phyloP scores from a whole-genome alignment of 805 yeast species.

The Debaryomyces hansenii region DNA sequence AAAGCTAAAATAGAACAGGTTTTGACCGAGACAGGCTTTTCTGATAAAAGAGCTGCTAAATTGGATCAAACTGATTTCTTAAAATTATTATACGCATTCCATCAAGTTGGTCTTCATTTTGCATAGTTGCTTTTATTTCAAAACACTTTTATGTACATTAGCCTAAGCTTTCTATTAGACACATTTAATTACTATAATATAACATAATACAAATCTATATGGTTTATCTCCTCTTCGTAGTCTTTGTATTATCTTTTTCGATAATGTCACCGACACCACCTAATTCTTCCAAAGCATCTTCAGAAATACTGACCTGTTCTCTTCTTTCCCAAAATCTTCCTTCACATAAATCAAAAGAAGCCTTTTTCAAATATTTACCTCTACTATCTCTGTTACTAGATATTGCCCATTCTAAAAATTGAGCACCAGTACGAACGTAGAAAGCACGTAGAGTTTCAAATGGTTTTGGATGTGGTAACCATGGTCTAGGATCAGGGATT shows the following conservation, averaged over 20 bases:
- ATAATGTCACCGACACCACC: slow-evolving; percentile 90
- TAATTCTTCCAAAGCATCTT: slow-evolving; percentile 83
- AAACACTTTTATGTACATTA: slow-evolving; percentile 5
- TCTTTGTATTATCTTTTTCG: slow-evolving; percentile 61
- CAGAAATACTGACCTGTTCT: slow-evolving; percentile 84
- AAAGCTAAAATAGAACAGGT: slow-evolving; percentile 73
- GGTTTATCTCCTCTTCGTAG: slow-evolving; percentile 50
- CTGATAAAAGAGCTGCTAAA: slow-evolving; percentile 88
- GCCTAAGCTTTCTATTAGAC: slow-evolving; percentile 3
- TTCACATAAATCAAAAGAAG: slow-evolving; percentile 87
- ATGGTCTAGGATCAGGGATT: slow-evolving; percentile 89
- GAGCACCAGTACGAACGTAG: slow-evolving; percentile 82
- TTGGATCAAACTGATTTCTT: slow-evolving; percentile 94
- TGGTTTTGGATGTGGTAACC: slow-evolving; percentile 96
- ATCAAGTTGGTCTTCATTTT: slow-evolving; percentile 95
- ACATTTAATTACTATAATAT: neutral
- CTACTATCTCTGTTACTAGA: slow-evolving; percentile 81
- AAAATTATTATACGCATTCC: slow-evolving; percentile 84
- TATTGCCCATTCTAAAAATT: slow-evolving; percentile 90
- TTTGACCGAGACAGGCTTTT: slow-evolving; percentile 72
- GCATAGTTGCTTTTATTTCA: slow-evolving; percentile 48
- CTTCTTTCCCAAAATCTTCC: slow-evolving; percentile 99
- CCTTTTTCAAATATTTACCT: slow-evolving; percentile 86
- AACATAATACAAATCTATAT: slow-evolving; percentile 2
- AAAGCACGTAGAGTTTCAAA: slow-evolving; percentile 83